These are phyloP conservation scores for Amauroascus niger DNA, from an alignment of 2,329 filamentous ascomycete genomes.

Conservation along the genomic window DNA sequence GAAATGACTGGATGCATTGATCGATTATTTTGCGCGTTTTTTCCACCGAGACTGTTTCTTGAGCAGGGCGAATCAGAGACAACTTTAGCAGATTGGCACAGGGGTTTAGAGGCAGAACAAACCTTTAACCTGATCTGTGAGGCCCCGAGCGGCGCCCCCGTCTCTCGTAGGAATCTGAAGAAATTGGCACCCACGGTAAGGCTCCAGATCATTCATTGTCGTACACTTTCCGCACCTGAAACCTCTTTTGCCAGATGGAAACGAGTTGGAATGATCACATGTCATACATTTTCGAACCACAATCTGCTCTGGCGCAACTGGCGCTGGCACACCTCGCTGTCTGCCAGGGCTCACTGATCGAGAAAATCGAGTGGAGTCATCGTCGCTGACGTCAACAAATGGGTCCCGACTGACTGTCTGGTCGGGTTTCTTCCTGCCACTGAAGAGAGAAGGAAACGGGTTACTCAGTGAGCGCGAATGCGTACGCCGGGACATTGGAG, in stretches of 20 bases:
- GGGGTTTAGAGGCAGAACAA: not conserved
- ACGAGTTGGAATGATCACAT: conserved; percentile 69
- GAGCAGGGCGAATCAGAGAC: not conserved
- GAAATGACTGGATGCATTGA: conserved; percentile 7
- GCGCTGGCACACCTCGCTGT: conserved; percentile 25
- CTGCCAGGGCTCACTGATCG: conserved; percentile 31
- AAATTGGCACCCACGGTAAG: conserved; percentile 24
- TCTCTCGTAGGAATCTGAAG: conserved; percentile 1
- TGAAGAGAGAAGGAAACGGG: conserved; percentile 64
- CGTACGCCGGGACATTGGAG: conserved; percentile 18
- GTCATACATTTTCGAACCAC: conserved; percentile 71
- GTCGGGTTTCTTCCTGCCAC: conserved; percentile 44
- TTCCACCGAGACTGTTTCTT: conserved; percentile 12
- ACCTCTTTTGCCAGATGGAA: conserved; percentile 61
- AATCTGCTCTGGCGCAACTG: conserved; percentile 48
- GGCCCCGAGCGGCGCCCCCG: not conserved
- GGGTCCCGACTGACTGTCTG: conserved; percentile 42
- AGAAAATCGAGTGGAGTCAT: conserved; percentile 18
- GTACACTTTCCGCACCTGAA: conserved; percentile 78
- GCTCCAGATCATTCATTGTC: conserved; percentile 70
- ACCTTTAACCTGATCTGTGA: not conserved
- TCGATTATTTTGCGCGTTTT: conserved; percentile 14
- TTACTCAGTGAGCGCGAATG: conserved; percentile 67
- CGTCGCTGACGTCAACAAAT: conserved; percentile 30
- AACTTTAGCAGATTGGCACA: not conserved